Percentiles rank a stretch among this genome's conserved stretches.
Evolutionary conservation across 805 yeast genomes (phyloP).

Genomic region (Tetrapisispora iriomotensis): DNA sequence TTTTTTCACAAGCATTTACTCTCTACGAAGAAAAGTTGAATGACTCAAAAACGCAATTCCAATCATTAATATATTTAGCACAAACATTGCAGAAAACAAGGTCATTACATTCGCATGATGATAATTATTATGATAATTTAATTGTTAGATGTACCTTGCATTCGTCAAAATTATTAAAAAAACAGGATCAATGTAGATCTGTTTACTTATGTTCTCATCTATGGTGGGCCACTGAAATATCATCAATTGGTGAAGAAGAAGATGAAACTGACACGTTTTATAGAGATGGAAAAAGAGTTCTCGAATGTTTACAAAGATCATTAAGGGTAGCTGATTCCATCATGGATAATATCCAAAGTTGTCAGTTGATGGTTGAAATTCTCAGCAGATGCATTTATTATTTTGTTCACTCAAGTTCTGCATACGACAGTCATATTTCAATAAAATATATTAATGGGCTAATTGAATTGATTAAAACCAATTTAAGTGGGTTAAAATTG

Average conservation of each 20-base stretch:
- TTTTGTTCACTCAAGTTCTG: constrained; percentile 37
- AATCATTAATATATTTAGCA: constrained; percentile 40
- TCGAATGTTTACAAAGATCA: constrained; percentile 85
- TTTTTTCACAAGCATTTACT: constrained; percentile 78
- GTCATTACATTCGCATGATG: constrained; percentile 32
- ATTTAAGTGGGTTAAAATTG: constrained; percentile 31
- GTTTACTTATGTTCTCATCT: constrained; percentile 77
- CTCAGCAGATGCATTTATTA: constrained; percentile 78
- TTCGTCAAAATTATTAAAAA: constrained; percentile 79
- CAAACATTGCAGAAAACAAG: constrained; percentile 44
- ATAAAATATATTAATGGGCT: constrained; percentile 75
- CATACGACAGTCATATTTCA: constrained; percentile 37
- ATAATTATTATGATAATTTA: constrained; percentile 46
- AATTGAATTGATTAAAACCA: constrained; percentile 69
- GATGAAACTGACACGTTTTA: constrained; percentile 38
- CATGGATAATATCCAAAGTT: constrained; percentile 55
- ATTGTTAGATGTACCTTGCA: constrained; percentile 80
- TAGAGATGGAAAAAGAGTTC: constrained; percentile 58
- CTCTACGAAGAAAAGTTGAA: constrained; percentile 62
- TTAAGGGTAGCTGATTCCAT: constrained; percentile 89
- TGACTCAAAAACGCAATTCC: constrained; percentile 45
- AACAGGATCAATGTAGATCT: constrained; percentile 90
- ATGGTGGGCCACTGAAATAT: constrained; percentile 81
- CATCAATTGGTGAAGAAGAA: constrained; percentile 36
- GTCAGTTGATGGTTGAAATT: constrained; percentile 83